Evolutionary conservation across 2,329 filamentous ascomycete species (phyloP).

Genomic region (Xylariaceae sp.): DNA sequence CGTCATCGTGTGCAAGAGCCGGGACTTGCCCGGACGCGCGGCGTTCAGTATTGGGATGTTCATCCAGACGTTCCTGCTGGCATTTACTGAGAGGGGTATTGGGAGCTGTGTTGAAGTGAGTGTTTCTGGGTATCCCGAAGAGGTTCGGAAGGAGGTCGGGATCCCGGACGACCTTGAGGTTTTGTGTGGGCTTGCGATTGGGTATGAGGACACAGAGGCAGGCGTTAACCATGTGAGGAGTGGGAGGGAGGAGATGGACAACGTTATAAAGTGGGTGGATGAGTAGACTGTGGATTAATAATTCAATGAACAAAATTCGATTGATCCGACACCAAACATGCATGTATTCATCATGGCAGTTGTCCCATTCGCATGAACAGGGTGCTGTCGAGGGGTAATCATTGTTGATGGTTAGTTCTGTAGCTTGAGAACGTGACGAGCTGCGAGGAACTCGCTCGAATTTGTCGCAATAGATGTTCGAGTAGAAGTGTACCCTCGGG

Average conservation of each 20-base stretch:
- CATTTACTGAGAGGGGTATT: constrained; percentile 9
- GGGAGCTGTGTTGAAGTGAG: constrained; percentile 13
- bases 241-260: constrained; percentile 3
- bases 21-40: constrained; percentile 4
- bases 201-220: constrained; percentile 9
- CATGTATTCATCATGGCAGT: too few species aligned
- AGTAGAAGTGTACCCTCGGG: too few species aligned
- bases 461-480: neutral
- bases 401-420: too few species aligned
- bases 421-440: too few species aligned
- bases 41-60: constrained; percentile 18
- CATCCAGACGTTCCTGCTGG: constrained; percentile 14
- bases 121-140: constrained; percentile 12
- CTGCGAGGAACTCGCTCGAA: too few species aligned
- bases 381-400: too few species aligned
- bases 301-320: neutral
- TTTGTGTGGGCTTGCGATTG: constrained; percentile 12
- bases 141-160: constrained; percentile 7
- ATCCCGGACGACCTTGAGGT: constrained; percentile 9
- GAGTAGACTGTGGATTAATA: neutral
- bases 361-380: too few species aligned
- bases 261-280: constrained; percentile 10
- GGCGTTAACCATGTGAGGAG: constrained; percentile 8
- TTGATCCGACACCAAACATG: too few species aligned
- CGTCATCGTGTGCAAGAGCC: constrained; percentile 15